phyloP scores from a whole-genome alignment of 2,329 filamentous ascomycete genomes.

The Colletotrichum caudatum region DNA sequence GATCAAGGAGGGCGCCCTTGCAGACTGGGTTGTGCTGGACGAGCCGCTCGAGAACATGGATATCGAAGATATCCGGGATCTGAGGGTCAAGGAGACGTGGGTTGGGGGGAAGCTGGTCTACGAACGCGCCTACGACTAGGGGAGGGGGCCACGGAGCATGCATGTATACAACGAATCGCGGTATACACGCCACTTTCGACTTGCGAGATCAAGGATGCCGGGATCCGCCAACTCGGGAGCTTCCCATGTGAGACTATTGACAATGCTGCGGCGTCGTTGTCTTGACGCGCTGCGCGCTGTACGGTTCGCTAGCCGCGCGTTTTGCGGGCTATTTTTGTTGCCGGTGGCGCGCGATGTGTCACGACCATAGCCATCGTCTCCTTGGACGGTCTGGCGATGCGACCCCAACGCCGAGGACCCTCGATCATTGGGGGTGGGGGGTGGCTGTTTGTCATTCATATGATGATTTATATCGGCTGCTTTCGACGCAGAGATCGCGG shows the following conservation, averaged over 20 bases:
- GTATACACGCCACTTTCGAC: background rate
- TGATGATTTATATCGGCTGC: background rate
- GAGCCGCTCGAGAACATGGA: conserved; percentile 63
- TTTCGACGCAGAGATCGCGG: background rate
- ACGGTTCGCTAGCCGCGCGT: background rate
- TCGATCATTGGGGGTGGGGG: background rate
- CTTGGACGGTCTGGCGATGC: background rate
- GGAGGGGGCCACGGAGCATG: background rate
- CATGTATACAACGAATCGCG: background rate
- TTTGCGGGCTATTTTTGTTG: background rate
- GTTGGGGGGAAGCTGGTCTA: conserved; percentile 69
- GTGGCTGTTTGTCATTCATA: background rate
- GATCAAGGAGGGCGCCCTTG: conserved; percentile 70
- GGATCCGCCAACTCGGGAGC: too few relatives aligned
- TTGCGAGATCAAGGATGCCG: background rate
- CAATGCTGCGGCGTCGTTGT: background rate
- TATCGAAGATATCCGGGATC: conserved; percentile 63
- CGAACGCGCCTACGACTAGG: conserved; percentile 29
- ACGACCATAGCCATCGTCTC: background rate
- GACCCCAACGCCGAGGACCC: background rate
- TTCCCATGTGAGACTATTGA: background rate
- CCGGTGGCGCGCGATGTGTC: background rate
- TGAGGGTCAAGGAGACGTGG: conserved; percentile 76
- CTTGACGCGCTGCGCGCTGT: background rate
- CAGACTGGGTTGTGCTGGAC: conserved; percentile 79